phyloP scores from a whole-genome alignment of 2,329 filamentous ascomycete species.

The Acarospora socialis region DNA sequence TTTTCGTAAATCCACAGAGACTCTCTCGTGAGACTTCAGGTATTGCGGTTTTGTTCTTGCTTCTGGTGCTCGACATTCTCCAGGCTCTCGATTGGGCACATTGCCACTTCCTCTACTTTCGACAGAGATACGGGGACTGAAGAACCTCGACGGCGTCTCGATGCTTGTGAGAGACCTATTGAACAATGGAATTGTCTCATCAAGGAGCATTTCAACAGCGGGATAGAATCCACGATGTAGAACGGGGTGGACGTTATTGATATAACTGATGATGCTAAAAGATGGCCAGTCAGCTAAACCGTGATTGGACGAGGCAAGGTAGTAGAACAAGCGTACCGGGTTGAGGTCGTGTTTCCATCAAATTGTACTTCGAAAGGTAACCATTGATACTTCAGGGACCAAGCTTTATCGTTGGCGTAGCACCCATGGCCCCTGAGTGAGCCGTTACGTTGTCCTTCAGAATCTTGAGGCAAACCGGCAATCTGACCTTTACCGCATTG shows the following conservation, averaged over 20 bases:
- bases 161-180: slow-evolving; percentile 17
- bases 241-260: slow-evolving; percentile 32
- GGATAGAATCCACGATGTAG: slow-evolving; percentile 23
- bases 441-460: too few species aligned
- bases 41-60: background rate
- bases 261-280: slow-evolving; percentile 26
- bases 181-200: slow-evolving; percentile 22
- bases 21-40: slow-evolving; percentile 11
- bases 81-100: slow-evolving; percentile 12
- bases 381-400: slow-evolving; percentile 30
- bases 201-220: slow-evolving; percentile 25
- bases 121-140: too few species aligned
- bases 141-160: too few species aligned
- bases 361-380: slow-evolving; percentile 25
- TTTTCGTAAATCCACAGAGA: slow-evolving; percentile 17
- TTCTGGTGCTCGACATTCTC: slow-evolving; percentile 10
- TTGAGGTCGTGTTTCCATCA: background rate
- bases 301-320: too few species aligned
- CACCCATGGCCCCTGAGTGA: background rate
- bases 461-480: slow-evolving; percentile 8
- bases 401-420: background rate
- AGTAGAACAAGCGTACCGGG: too few species aligned
- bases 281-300: slow-evolving; percentile 16
- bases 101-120: too few species aligned
- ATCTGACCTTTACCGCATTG: slow-evolving; percentile 13